Conservation (phyloP, 805 yeast species). For the Zygotorulaspora chibaensis region DNA sequence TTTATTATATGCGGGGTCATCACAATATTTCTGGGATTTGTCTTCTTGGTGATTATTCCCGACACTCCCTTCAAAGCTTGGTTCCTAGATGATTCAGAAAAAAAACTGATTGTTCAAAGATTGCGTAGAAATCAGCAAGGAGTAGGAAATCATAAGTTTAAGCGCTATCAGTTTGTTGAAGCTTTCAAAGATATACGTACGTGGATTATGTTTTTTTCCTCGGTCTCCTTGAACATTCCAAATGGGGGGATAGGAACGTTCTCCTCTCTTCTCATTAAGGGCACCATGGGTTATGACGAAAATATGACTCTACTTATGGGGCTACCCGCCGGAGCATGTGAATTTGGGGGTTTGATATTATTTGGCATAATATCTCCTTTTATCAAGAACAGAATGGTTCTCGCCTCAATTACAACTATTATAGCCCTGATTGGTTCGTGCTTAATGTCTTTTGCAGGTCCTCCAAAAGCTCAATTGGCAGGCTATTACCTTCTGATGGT, state of each 20-base stretch:
- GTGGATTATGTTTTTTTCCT: constrained; percentile 48
- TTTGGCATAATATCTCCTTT: constrained; percentile 39
- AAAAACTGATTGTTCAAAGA: constrained; percentile 43
- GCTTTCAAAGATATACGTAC: constrained; percentile 43
- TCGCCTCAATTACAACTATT: constrained; percentile 41
- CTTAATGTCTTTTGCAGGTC: constrained; percentile 31
- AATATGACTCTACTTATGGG: constrained; percentile 46
- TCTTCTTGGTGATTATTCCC: constrained; percentile 43
- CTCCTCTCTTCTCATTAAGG: constrained; percentile 45
- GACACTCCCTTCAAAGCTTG: constrained; percentile 41
- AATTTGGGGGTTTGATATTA: constrained; percentile 25
- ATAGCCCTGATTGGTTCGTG: constrained; percentile 46
- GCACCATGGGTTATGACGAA: constrained; percentile 44
- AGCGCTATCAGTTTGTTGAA: constrained; percentile 42
- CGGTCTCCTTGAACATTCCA: constrained; percentile 40
- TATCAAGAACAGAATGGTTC: constrained; percentile 37
- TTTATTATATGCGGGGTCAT: constrained; percentile 51
- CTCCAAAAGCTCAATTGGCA: constrained; percentile 46
- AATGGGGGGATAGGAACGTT: constrained; percentile 51
- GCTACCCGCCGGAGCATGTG: constrained; percentile 52
- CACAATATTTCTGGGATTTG: constrained; percentile 46
- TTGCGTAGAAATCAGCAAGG: constrained; percentile 50
- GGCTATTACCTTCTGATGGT: constrained; percentile 45
- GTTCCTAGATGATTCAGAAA: constrained; percentile 40
- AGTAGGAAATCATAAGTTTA: constrained; percentile 43